Conservation (phyloP, 371 early-diverging fungal genomes). For the Sporodiniella umbellata region DNA sequence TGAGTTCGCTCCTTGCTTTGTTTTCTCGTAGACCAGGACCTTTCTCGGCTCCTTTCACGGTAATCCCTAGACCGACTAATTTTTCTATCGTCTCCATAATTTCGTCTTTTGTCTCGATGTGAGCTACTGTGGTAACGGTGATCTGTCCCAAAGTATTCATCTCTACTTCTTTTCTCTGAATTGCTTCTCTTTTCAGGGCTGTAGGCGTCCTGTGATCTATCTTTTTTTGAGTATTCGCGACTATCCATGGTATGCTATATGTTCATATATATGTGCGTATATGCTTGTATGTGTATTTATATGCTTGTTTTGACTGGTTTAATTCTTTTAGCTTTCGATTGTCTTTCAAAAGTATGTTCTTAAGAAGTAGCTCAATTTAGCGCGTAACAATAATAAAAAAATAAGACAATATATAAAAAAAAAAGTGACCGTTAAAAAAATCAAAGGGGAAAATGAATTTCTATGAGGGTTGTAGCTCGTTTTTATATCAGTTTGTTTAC, state of each 20-base stretch:
- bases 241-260: slow-evolving; percentile 8
- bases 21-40: slow-evolving; percentile 12
- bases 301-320: no score
- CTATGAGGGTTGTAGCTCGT: no score
- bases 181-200: slow-evolving; percentile 14
- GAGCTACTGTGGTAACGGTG: slow-evolving; percentile 6
- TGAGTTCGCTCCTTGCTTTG: slow-evolving; percentile 15
- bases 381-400: no score
- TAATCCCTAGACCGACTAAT: slow-evolving; percentile 2
- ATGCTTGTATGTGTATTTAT: no score
- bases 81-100: slow-evolving; percentile 18
- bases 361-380: no score
- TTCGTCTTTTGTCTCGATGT: slow-evolving; percentile 24
- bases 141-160: slow-evolving; percentile 15
- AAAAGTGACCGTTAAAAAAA: no score
- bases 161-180: slow-evolving; percentile 27
- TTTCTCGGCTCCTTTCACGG: slow-evolving; percentile 13
- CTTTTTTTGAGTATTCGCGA: slow-evolving; percentile 19
- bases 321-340: no score
- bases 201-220: slow-evolving; percentile 15
- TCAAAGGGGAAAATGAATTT: no score
- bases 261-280: no score
- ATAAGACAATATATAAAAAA: no score
- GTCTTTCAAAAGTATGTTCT: no score
- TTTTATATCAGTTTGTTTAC: no score